These are phyloP conservation scores for Chlamydomonas sphaeroides DNA, from an alignment of 139 green algal genomes.

Conservation along the genomic window DNA sequence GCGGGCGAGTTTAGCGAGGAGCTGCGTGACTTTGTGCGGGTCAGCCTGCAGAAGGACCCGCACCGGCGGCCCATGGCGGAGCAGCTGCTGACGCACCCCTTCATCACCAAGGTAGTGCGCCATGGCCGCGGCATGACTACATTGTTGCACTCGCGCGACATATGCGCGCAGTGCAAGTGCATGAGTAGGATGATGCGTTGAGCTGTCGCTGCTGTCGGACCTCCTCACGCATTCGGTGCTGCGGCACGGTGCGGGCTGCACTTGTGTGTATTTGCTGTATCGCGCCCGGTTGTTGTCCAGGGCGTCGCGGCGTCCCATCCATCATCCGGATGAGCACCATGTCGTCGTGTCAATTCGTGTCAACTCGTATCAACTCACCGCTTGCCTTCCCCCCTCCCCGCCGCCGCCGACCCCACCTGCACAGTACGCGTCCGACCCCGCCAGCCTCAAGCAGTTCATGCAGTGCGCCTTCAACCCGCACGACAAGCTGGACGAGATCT, in stretches of 20 bases:
- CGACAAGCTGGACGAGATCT: conserved; percentile 74
- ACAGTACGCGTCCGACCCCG: conserved; percentile 18
- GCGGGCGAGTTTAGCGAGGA: conserved; percentile 64
- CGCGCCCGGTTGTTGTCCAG: too few species aligned
- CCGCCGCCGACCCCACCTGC: not conserved
- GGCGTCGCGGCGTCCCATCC: too few species aligned
- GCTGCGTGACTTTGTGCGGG: conserved; percentile 84
- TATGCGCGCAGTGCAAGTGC: too few species aligned
- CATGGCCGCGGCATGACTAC: too few species aligned
- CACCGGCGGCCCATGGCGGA: conserved; percentile 67
- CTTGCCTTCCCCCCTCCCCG: not conserved
- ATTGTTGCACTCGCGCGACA: too few species aligned
- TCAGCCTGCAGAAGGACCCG: conserved; percentile 81
- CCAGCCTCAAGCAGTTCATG: conserved; percentile 42
- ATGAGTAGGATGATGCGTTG: too few species aligned
- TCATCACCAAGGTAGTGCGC: conserved; percentile 59
- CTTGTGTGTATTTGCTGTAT: too few species aligned
- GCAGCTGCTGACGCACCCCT: conserved; percentile 83
- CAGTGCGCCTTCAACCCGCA: conserved; percentile 46
- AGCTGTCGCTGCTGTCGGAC: not conserved
- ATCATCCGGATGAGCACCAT: too few species aligned
- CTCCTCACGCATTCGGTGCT: too few species aligned
- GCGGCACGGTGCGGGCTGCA: too few species aligned
- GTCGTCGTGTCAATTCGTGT: too few species aligned
- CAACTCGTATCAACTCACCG: too few species aligned